Percentiles rank a stretch among this genome's conserved stretches.
These are phyloP conservation scores for Moniliella sp. DNA, from an alignment of 1,284 basidiomycete genomes.

Conservation along the genomic window DNA sequence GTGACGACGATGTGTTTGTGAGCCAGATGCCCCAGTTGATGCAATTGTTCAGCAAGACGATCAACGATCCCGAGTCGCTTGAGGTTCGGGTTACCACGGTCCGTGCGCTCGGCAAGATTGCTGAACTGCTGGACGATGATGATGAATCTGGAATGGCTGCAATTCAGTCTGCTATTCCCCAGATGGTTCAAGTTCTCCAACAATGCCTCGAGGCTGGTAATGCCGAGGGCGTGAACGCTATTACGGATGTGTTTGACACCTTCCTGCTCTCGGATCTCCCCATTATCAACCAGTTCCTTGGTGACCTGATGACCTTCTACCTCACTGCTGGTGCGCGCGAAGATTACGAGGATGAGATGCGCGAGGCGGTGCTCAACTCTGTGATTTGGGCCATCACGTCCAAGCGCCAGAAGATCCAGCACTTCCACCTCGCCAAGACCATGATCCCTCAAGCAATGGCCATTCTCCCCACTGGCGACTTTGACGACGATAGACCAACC, in stretches of 20 bases:
- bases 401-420: constrained; percentile 88
- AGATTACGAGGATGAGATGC: constrained; percentile 55
- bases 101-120: constrained; percentile 65
- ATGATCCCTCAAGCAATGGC: constrained; percentile 83
- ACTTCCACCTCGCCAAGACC: constrained; percentile 57
- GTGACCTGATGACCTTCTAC: constrained; percentile 72
- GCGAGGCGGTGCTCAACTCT: constrained; percentile 76
- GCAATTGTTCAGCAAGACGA: constrained; percentile 55
- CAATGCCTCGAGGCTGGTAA: constrained; percentile 64
- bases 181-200: constrained; percentile 72
- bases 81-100: constrained; percentile 75
- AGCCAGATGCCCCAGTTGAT: constrained; percentile 57
- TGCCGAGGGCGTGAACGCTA: constrained; percentile 60
- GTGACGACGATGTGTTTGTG: constrained; percentile 53
- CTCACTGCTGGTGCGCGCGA: constrained; percentile 63
- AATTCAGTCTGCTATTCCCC: constrained; percentile 70
- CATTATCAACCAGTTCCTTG: constrained; percentile 66
- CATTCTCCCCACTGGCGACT: constrained; percentile 69
- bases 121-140: constrained; percentile 72
- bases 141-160: constrained; percentile 74
- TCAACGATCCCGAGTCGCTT: constrained; percentile 65
- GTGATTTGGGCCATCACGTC: constrained; percentile 77
- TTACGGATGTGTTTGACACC: constrained; percentile 89
- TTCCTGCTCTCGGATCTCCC: constrained; percentile 77
- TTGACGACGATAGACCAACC: constrained; percentile 73